Conservation (phyloP, 352 stramenopile species). For the Pythium rishiriense region DNA sequence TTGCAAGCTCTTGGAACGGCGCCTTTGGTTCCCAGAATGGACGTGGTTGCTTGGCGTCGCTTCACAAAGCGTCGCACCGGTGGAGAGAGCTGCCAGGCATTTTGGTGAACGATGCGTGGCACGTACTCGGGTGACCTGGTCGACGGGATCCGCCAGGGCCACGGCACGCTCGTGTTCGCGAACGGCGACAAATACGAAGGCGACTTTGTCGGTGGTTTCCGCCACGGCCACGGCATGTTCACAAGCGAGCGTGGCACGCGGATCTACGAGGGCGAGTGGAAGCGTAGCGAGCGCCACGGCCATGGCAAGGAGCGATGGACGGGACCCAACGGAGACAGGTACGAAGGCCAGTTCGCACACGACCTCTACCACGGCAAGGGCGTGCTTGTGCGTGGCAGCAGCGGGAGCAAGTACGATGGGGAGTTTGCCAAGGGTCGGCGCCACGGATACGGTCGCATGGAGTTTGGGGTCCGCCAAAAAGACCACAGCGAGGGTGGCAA, state of each 20-base stretch:
- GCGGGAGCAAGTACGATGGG: conserved; percentile 57
- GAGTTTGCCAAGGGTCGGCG: conserved; percentile 54
- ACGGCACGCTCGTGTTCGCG: conserved; percentile 50
- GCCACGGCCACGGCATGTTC: conserved; percentile 54
- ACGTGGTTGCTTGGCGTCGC: too few species aligned
- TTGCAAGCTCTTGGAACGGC: too few species aligned
- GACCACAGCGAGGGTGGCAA: background rate
- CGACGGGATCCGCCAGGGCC: conserved; percentile 55
- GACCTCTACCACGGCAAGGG: conserved; percentile 62
- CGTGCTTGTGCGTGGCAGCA: conserved; percentile 38
- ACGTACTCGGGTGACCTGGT: conserved; percentile 56
- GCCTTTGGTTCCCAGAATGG: background rate
- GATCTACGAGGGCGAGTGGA: conserved; percentile 68
- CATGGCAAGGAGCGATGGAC: conserved; percentile 57
- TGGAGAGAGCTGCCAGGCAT: background rate
- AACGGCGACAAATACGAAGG: conserved; percentile 72
- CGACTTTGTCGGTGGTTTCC: conserved; percentile 60
- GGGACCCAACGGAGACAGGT: conserved; percentile 43
- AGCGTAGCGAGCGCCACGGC: conserved; percentile 51
- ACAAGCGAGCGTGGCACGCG: conserved; percentile 48
- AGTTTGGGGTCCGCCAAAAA: conserved; percentile 33
- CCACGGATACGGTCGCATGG: conserved; percentile 62
- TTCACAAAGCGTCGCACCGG: background rate
- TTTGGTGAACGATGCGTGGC: conserved; percentile 31
- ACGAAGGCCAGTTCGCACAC: conserved; percentile 64